Evolutionary conservation across 345 rosid genomes (phyloP).

Genomic region (Ceriops zippeliana): DNA sequence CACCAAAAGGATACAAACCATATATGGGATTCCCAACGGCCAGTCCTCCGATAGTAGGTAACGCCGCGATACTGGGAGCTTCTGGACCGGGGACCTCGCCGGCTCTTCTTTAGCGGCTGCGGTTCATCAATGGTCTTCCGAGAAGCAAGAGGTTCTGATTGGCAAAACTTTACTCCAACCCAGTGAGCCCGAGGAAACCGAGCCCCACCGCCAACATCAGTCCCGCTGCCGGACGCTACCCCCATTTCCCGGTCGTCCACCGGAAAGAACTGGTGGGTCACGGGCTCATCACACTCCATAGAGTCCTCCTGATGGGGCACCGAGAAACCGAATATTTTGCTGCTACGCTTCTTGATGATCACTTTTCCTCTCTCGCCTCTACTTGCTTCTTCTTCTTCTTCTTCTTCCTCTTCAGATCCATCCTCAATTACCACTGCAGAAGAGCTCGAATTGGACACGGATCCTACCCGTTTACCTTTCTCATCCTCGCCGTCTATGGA

Average conservation of each 20-base stretch:
- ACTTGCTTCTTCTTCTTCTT: conserved; percentile 42
- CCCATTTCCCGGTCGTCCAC: conserved; percentile 46
- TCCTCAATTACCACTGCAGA: conserved; percentile 74
- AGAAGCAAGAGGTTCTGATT: conserved; percentile 46
- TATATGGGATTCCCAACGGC: conserved; percentile 99
- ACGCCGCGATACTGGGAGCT: conserved; percentile 98
- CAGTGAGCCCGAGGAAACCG: conserved; percentile 65
- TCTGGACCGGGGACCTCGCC: conserved; percentile 93
- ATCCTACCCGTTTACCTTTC: conserved; percentile 68
- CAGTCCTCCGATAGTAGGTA: conserved; percentile 93
- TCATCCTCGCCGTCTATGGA: conserved; percentile 39
- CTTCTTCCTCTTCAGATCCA: conserved; percentile 73
- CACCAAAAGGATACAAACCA: conserved; percentile 40
- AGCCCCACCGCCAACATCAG: conserved; percentile 13
- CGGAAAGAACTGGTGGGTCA: conserved; percentile 87
- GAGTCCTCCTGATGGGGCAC: conserved; percentile 26
- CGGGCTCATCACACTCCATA: conserved; percentile 42
- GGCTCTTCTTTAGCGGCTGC: conserved; percentile 77
- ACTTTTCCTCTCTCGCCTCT: conserved; percentile 14
- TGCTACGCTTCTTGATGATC: conserved; percentile 37
- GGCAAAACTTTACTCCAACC: conserved; percentile 63
- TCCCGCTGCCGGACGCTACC: conserved; percentile 21
- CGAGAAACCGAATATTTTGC: conserved; percentile 52
- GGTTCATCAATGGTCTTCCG: conserved; percentile 39
- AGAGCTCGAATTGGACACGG: conserved; percentile 74